Evolutionary conservation across 2,329 filamentous ascomycete genomes (phyloP), one percentile per base, ranked within the genome.

Genomic region (Daldinia sp.): DNA sequence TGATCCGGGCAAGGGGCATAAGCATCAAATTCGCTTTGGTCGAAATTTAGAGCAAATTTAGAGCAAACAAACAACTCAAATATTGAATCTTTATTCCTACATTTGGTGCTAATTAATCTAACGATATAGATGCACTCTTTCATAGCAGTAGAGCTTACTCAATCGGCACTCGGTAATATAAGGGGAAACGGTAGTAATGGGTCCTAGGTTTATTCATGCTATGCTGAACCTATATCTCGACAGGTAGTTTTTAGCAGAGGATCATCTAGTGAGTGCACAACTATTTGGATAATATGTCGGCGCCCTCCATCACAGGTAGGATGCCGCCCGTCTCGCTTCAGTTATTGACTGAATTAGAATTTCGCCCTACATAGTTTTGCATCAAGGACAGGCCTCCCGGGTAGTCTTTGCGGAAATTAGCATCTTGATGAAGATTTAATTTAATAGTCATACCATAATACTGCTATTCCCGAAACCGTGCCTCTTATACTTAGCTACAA

Each of bases 41-140:
- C 19, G 58, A 32, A 54, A 52, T 49, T 58, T 19, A 56, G n/a
- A n/a, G 30, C 35, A 60, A 52, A 34, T 25, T n/a, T n/a, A n/a
- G n/a, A n/a, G n/a, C n/a, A n/a, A 23, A 50, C 53, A 39, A 48
- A 47, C 45, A 34, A 50, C 21, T 34, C 30, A 35, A 25, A 34
- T 32, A 10, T 32, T 21, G 29, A 17, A 50, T 21, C 5, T 48
- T 30, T 34, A 11, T 9, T 49, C 35, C 25, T 27, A 45, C 37
- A 13, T 52, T 15, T 23, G 13, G 15, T 56, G 19, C 15, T 29
- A 1, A n/a, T 29, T 8, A 19, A 29, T 15, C 25, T 41, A 54
- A 29, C n/a, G 5, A 27, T 3, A 9, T 43, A 3, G 11, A 56
- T 30, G 37, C 48, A 19, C 9, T 34, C 43, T 35, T 19, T 15